A percentile compares a stretch with the other conserved stretches of the same genome.
These are phyloP conservation scores for Aspergillus vadensis DNA, from an alignment of 2,329 filamentous ascomycete genomes.

Conservation along the genomic window DNA sequence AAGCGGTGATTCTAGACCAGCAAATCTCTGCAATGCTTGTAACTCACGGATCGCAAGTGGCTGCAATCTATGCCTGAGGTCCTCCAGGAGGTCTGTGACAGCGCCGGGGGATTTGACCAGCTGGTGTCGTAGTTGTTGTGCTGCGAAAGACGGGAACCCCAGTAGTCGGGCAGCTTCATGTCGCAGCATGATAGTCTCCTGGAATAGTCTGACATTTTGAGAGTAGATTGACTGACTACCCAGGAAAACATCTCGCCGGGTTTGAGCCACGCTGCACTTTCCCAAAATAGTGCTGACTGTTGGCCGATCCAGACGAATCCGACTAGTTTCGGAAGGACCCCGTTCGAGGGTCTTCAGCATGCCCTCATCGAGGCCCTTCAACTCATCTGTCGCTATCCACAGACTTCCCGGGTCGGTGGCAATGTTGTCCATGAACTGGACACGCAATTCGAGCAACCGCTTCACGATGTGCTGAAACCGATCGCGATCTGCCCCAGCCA, in stretches of 20 bases:
- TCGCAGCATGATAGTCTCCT: not conserved
- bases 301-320: not conserved
- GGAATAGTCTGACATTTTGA: not conserved
- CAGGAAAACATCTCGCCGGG: not conserved
- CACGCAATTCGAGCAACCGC: not conserved
- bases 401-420: not conserved
- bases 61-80: not conserved
- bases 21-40: not conserved
- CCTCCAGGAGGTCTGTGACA: not conserved
- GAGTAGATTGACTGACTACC: not conserved
- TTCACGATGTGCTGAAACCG: not conserved
- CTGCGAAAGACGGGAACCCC: constrained; percentile 1
- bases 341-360: not conserved
- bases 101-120: not conserved
- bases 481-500: not conserved
- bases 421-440: not conserved
- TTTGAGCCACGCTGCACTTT: not conserved
- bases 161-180: not conserved
- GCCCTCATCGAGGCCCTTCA: not conserved
- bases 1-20: not conserved
- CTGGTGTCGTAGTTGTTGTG: not conserved
- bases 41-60: not conserved
- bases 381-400: not conserved
- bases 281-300: not conserved
- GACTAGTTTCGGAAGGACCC: not conserved